These are phyloP conservation scores for Hypoxylon sp. DNA, from an alignment of 2,329 filamentous ascomycete species.

Conservation along the genomic window DNA sequence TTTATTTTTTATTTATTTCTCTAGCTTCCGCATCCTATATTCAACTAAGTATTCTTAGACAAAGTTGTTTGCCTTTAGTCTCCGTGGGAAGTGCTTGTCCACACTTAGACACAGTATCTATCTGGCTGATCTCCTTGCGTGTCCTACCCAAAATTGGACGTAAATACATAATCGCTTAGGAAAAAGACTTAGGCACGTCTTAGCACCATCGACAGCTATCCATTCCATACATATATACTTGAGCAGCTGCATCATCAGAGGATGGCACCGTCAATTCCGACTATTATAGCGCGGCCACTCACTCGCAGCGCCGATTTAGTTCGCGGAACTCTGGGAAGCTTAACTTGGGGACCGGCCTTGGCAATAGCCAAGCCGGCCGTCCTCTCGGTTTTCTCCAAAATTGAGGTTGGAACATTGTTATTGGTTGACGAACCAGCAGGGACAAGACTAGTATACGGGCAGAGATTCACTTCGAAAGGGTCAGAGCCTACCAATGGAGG, in stretches of 20 bases:
- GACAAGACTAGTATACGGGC: constrained; percentile 61
- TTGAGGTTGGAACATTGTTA: constrained; percentile 64
- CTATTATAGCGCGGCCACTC: constrained; percentile 58
- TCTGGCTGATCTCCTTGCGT: neutral
- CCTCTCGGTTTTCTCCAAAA: constrained; percentile 62
- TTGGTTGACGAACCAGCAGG: constrained; percentile 64
- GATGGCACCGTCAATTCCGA: constrained; percentile 58
- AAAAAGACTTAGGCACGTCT: neutral
- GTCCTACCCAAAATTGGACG: neutral
- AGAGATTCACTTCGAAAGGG: constrained; percentile 60
- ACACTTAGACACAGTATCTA: constrained; percentile 1
- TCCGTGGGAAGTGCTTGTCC: neutral
- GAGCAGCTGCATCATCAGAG: neutral
- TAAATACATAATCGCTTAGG: neutral
- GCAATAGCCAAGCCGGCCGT: constrained; percentile 64
- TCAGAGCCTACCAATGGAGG: constrained; percentile 56
- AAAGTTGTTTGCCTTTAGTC: neutral
- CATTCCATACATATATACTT: neutral
- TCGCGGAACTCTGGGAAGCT: constrained; percentile 60
- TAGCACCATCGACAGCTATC: neutral
- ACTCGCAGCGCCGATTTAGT: constrained; percentile 59
- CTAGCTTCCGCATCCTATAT: neutral
- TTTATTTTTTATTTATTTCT: constrained; percentile 14
- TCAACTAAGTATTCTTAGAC: neutral
- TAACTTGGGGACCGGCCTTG: constrained; percentile 65